These are phyloP conservation scores for Apiotrichum sp. DNA, from an alignment of 1,284 basidiomycete species.

Conservation along the genomic window DNA sequence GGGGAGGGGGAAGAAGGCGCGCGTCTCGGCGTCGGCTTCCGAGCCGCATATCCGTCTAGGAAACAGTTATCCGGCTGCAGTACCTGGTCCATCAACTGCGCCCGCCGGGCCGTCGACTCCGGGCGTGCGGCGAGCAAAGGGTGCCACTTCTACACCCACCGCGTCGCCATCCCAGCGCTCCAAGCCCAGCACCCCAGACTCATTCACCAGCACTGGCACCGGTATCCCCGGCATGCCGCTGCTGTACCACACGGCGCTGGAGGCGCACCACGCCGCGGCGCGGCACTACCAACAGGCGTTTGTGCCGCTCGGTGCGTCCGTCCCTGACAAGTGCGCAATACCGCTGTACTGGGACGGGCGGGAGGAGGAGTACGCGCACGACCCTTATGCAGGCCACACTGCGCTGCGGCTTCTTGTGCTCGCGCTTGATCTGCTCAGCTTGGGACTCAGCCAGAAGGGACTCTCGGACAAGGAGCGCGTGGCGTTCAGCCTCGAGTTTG, in stretches of 20 bases:
- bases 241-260: constrained; percentile 31
- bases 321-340: not conserved
- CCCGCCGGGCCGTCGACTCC: no score
- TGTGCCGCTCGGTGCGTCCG: constrained; percentile 17
- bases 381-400: constrained; percentile 22
- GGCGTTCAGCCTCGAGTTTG: constrained; percentile 33
- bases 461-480: constrained; percentile 32
- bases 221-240: constrained; percentile 9
- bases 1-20: no score
- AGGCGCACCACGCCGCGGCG: constrained; percentile 26
- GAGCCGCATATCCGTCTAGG: no score
- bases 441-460: constrained; percentile 16
- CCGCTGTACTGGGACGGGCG: not conserved
- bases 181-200: no score
- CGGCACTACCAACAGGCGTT: constrained; percentile 36
- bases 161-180: no score
- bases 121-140: no score
- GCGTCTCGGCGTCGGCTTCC: no score
- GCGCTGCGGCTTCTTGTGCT: constrained; percentile 27
- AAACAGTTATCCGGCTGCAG: no score
- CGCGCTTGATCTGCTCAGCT: constrained; percentile 29
- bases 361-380: constrained; percentile 10
- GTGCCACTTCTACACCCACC: no score
- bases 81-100: no score
- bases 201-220: not conserved